Evolutionary conservation across 768 basidiomycete genomes (phyloP), one percentile per base, ranked within the genome.

Genomic region (Panellus pusillus): DNA sequence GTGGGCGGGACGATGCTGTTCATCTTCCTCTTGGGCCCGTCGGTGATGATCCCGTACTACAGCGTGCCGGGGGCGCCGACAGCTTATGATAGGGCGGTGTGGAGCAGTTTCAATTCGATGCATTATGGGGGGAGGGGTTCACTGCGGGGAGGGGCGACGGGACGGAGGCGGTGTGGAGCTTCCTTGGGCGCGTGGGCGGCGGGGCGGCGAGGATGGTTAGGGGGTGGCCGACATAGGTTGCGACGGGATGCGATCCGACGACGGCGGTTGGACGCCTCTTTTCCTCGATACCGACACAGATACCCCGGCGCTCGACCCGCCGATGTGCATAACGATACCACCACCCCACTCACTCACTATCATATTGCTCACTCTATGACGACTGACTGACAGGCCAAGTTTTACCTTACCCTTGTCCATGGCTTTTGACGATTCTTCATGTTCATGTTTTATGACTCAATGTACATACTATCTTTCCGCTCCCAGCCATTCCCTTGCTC

Each of bases 61-160:
- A 68, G 72, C 15, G 73, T 82, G 5, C 84, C 86, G 0, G 87
- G 88, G n/a, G 80, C 82, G 1, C 74, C 85, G 37, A 86, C 84
- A 31, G 83, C 83, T 58, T 86, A 89, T 61, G 90, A 93, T 63
- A 84, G 90, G 11, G 76, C 80, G 8, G 87, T 87, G 24, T 93
- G 91, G 91, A 76, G 76, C 51, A 86, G 83, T 66, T 91, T 89
- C 70, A 91, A 92, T 64, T 72, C 80, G 11, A 79, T 93, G 73
- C 80, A 81, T 45, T 80, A 77, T 9, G 78, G 76, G 0, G 88
- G 0, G 89, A 91, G 63, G 89, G 90, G 27, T 88, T 89, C 60
- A 56, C 72, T 35, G 32, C 32, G 9, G 32, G 32, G 32, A 35
- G 32, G 18, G 70, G 73, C 12, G 85, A 85, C 58, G 77, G 80